Base-by-base conservation (phyloP, 129 eudicot genomes). In the Flaveria linearis region DNA sequence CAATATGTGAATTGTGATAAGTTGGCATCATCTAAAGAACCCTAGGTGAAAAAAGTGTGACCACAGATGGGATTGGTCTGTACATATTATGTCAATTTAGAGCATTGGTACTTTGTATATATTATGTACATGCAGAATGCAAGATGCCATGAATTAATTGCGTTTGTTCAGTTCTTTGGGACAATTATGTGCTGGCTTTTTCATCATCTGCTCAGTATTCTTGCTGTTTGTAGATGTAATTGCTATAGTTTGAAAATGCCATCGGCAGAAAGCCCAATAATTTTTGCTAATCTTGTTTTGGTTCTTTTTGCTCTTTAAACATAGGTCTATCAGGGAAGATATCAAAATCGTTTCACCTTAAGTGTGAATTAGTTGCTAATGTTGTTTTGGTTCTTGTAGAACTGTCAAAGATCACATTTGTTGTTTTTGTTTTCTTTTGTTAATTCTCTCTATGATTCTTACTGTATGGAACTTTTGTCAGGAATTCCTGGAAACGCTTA, bases 401-500 rank as follows among this genome's bases (percentile, higher is more conserved):
- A 43, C 58, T 42, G 57, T 13, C 9, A 58, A 58, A 53, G 16
- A 23, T 43, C 56, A 23, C 42, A 43, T 73, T 20, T 9, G 25
- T 58, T 45, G 16, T 18, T 49, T 75, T 47, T 55, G 2, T 50
- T 53, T 53, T 9, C 18, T 51, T 76, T 12, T 22, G 39, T 39
- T 51, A 1, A 41, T 15, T 73, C 23, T 73, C 2, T 57, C 71
- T 58, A 60, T 47, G 47, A 23, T 64, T 73, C 56, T 73, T 65
- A 80, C 51, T 9, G 8, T 75, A 63, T 75, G 73, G 49, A 73
- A 65, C 20, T 25, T 78, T 39, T 75, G 57, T 30, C 76, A 92
- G 97, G 97, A 86, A 81, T 55, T 88, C 96, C 2, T 92, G 97
- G 97, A 88, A 87, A 72, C 89, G 76, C 49, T 72, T 82, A 20